Base-by-base conservation (phyloP, 139 green algal species). In the Chloropicon primus region DNA sequence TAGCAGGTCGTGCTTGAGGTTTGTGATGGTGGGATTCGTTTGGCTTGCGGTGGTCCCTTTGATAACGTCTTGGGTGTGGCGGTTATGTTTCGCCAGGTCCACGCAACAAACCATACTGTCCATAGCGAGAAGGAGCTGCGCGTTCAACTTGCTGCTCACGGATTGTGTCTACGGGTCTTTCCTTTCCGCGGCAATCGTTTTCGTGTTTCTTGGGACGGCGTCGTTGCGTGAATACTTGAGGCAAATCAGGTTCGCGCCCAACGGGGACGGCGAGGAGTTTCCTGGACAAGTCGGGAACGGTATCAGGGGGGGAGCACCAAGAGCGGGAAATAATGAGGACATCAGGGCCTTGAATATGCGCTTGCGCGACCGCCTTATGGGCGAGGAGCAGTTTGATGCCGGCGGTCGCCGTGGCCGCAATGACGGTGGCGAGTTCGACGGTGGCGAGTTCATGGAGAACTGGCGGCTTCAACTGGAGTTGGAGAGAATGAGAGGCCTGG, bases 81-180 rank as follows among this genome's bases (percentile, higher is more conserved):
- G 88, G 3, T 74, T 89, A 17, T 76, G 79, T 22, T 90, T 91
- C 29, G 72, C 79, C 24, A 23, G 73, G 10, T 54, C n/a, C 54
- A 86, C 41, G 80, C 80, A 71, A 78, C 23, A 26, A 78, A 78
- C 71, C 71, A 74, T 26, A 26, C 23, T 28, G 71, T 74, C 23
- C 5, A 74, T 26, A 54, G 54, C 23, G 74, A 53, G 24, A 80
- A 25, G 76, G n/a, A 53, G 23, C 21, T 26, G 21, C 10, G 54
- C 41, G 53, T 29, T 22, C 28, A 74, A 23, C 77, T 62, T 80
- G 21, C 2, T 88, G 2, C 71, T 88, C 2, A 80, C 84, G 10
- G 87, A 91, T 77, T 91, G 87, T 71, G 82, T 90, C 1, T 83
- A 85, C 22, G 84, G 87, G 2, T 80, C 81, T n/a, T 75, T 90